These are phyloP conservation scores for Thalassiosira delicatula DNA, from an alignment of 352 stramenopile genomes.

Conservation along the genomic window DNA sequence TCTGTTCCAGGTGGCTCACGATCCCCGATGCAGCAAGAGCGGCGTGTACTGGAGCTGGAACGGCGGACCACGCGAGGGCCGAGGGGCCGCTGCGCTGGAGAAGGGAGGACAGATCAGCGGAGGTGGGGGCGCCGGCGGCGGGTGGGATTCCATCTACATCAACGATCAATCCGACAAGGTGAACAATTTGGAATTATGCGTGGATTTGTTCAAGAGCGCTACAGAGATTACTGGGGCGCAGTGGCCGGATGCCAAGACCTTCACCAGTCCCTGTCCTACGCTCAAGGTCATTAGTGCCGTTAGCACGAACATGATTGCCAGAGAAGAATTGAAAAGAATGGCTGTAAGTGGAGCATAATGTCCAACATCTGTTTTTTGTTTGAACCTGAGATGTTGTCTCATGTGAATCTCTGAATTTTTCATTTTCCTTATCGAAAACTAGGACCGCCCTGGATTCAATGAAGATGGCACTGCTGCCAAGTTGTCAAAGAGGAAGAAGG, in stretches of 20 bases:
- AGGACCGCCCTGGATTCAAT: conserved; percentile 78
- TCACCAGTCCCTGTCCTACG: conserved; percentile 83
- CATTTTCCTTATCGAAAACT: conserved; percentile 12
- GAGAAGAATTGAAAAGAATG: conserved; percentile 85
- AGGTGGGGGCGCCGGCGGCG: conserved; percentile 81
- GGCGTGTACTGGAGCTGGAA: conserved; percentile 85
- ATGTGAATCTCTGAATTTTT: conserved; percentile 18
- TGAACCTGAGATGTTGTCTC: too few relatives aligned
- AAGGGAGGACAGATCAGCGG: conserved; percentile 84
- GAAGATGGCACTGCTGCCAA: conserved; percentile 68
- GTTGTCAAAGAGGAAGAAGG: conserved; percentile 73
- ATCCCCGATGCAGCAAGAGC: conserved; percentile 84
- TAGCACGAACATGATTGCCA: conserved; percentile 79
- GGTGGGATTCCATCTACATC: conserved; percentile 86
- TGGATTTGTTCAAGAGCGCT: conserved; percentile 79
- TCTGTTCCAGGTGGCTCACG: conserved; percentile 85
- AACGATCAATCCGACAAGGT: conserved; percentile 87
- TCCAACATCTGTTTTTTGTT: background rate
- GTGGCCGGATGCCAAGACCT: conserved; percentile 79
- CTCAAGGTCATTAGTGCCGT: conserved; percentile 84
- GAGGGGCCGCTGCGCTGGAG: conserved; percentile 82
- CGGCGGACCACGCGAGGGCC: conserved; percentile 83
- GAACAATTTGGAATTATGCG: conserved; percentile 79
- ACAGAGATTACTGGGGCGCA: conserved; percentile 83
- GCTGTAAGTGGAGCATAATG: conserved; percentile 39